phyloP scores from a whole-genome alignment of 257 asterid genomes.

The Haberlea rhodopensis region DNA sequence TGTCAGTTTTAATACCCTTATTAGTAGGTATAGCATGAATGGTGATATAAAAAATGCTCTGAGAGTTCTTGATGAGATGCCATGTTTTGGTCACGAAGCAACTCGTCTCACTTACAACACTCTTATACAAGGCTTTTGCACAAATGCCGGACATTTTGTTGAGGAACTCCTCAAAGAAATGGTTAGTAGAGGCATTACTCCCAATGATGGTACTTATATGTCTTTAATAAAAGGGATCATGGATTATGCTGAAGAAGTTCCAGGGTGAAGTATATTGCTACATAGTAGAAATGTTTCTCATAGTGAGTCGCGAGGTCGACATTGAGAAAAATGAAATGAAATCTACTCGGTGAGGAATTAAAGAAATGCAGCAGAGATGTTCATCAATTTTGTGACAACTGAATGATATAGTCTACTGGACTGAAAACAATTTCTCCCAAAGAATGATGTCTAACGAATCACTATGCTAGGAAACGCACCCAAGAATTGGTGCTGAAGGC shows the following conservation, averaged over 20 bases:
- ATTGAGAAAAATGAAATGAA: too few species aligned
- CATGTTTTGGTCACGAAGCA: conserved; percentile 39
- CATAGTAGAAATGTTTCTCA: too few species aligned
- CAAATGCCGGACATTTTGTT: conserved; percentile 36
- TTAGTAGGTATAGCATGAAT: conserved; percentile 48
- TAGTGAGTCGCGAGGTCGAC: too few species aligned
- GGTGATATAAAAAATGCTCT: conserved; percentile 22
- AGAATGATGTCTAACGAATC: too few species aligned
- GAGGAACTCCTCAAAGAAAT: conserved; percentile 60
- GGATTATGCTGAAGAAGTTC: conserved; percentile 25
- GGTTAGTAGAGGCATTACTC: conserved; percentile 53
- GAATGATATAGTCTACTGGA: conserved; percentile 22
- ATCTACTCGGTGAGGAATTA: too few species aligned
- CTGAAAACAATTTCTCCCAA: too few species aligned
- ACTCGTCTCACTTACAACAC: conserved; percentile 49
- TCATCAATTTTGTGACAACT: too few species aligned
- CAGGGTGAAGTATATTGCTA: conserved; percentile 22
- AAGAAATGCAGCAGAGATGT: too few species aligned
- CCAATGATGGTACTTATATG: conserved; percentile 49
- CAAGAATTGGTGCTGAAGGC: too few species aligned
- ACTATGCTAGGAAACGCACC: background rate
- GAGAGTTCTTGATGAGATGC: conserved; percentile 42
- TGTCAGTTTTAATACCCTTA: conserved; percentile 45
- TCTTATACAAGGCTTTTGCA: conserved; percentile 47
- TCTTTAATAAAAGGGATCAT: conserved; percentile 45